A percentile compares a stretch with the other conserved stretches of the same genome.
These are phyloP conservation scores for Wickerhamomyces mucosus DNA, from an alignment of 805 yeast genomes.

Conservation along the genomic window DNA sequence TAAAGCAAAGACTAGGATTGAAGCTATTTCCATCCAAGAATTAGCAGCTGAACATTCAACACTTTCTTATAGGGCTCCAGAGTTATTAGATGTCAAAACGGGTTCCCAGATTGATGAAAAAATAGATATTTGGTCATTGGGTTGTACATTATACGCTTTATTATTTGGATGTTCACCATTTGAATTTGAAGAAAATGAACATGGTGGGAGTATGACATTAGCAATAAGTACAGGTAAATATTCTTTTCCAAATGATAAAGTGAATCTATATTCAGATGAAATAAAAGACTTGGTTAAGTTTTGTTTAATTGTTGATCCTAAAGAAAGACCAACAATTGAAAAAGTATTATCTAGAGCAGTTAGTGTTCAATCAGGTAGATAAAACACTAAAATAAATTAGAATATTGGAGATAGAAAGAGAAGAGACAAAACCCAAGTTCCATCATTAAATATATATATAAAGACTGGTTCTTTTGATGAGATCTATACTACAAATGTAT, in stretches of 20 bases:
- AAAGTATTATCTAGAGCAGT: slow-evolving; percentile 44
- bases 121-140: slow-evolving; percentile 88
- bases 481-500: no score
- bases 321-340: slow-evolving; percentile 53
- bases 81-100: slow-evolving; percentile 66
- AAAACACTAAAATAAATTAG: no score
- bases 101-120: slow-evolving; percentile 59
- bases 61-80: slow-evolving; percentile 85
- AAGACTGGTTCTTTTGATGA: no score
- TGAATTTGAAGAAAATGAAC: slow-evolving; percentile 69
- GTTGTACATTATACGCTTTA: slow-evolving; percentile 71
- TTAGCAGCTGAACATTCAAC: slow-evolving; percentile 80
- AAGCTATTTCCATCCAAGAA: slow-evolving; percentile 72
- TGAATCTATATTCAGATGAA: slow-evolving; percentile 39
- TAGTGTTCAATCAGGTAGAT: slow-evolving; percentile 22
- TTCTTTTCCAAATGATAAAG: slow-evolving; percentile 25
- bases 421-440: not conserved
- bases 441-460: no score
- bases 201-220: slow-evolving; percentile 73
- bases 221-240: slow-evolving; percentile 55
- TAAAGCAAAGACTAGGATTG: slow-evolving; percentile 46
- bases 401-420: no score
- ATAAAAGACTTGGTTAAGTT: slow-evolving; percentile 44
- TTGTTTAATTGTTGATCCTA: slow-evolving; percentile 59
- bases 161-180: slow-evolving; percentile 81